Evolutionary conservation across 2,329 filamentous ascomycete species (phyloP), one percentile per base, ranked within the genome.

Genomic region (Aspergillus neotritici): DNA sequence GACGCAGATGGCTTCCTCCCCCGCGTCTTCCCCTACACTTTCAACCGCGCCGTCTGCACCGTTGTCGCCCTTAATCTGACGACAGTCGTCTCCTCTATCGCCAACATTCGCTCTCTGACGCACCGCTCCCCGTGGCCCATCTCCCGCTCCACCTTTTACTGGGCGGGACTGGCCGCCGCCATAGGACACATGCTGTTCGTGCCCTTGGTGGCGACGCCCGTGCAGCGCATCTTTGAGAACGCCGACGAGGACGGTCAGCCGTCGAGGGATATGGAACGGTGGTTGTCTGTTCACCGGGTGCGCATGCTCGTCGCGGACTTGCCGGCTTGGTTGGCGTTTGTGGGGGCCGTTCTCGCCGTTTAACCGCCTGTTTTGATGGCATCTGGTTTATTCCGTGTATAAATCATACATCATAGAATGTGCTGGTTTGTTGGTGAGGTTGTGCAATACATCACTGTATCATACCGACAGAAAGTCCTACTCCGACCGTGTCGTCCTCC

Each of bases 151-250:
- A 38, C 35, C 8, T 49, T 51, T 31, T 54, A 52, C 44, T 52
- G 50, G 51, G 30, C 34, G 13, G 51, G 48, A 2, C 37, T 54
- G 12, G 37, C 35, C 4, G 43, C 43, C 0, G 44, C 51, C 3
- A 35, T 52, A 9, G 48, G 45, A 28, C 51, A 53, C 37, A 29
- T 54, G 15, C 6, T 33, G 3, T 52, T 54, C 14, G 44, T 53
- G 15, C 51, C 51, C n/a, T 47, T 42, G 34, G 50, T 54, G 10
- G 46, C 38, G 3, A 39, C 38, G 2, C 49, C 40, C 1, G 41
- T 52, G 15, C 25, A 50, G 40, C 31, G 44, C 14, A 49, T 52
- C n/a, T 34, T 53, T 5, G 44, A 51, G 11, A 41, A 49, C 14
- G 12, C 15, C 4, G 34, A 47, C 17, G 25, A 34, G 3, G 41